Base-by-base conservation (phyloP, 371 early-diverging fungal genomes). In the Mucor lusitanicus region DNA sequence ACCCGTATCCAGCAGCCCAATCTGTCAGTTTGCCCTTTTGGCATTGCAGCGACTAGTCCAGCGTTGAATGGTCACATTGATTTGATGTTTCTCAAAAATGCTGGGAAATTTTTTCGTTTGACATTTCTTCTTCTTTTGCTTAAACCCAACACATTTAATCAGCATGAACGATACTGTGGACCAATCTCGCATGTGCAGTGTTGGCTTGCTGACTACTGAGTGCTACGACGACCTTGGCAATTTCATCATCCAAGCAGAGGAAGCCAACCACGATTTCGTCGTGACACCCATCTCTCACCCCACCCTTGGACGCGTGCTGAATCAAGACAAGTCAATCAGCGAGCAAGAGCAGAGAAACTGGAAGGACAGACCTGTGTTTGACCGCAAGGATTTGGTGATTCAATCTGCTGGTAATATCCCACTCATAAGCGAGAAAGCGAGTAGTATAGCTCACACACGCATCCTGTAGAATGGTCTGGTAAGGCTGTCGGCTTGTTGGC, bases 241-340 rank as follows among this genome's bases (percentile, higher is more conserved):
- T 3, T 82, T 88, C 39, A 71, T 85, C 28, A 28, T 58, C 13
- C 77, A 78, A 67, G 85, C 83, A 7, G 78, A 74, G 19, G 78
- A 85, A 25, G 77, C 79, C 13, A 84, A 83, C 13, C 83, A 86
- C 61, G 89, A 90, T 59, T 90, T 88, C 70, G 68, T 88, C 9
- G 80, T 84, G 13, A 78, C 84, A 30, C 90, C 90, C 23, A 83
- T 90, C 39, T 79, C 86, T 13, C 76, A 82, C 44, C 81, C 86
- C 5, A 68, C 63, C 23, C 88, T 83, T 63, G 68, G 71, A 30
- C 83, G 87, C 25, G 85, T 88, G 21, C 72, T 86, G 23, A 74
- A 71, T 3, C 72, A 74, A 56, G 70, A 77, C 25, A 76, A 69
- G 15, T 27, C 19, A 12, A 65, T 55, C 23, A 54, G 61, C 15